These are phyloP conservation scores for Populus pruinosa DNA, from an alignment of 345 rosid species.

Conservation along the genomic window DNA sequence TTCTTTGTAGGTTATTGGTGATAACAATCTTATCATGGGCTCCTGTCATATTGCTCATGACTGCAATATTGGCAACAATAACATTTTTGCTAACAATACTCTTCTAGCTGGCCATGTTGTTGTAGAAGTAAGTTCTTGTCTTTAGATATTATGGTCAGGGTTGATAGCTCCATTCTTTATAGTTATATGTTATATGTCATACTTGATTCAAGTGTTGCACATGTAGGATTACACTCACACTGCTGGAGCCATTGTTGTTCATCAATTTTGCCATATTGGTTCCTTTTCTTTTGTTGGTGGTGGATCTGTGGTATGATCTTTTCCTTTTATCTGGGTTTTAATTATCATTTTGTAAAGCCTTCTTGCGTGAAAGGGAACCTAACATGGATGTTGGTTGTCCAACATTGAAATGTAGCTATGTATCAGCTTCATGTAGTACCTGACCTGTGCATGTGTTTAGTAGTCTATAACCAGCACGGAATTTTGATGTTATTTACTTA, in stretches of 20 bases:
- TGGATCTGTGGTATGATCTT: conserved; percentile 75
- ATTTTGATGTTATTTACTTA: neutral
- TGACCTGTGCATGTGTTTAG: neutral
- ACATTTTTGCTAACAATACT: conserved; percentile 82
- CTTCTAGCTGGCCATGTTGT: conserved; percentile 93
- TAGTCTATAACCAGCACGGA: too few relatives aligned
- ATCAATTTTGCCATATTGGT: conserved; percentile 84
- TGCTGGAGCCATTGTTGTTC: conserved; percentile 78
- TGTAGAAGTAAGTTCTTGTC: conserved; percentile 59
- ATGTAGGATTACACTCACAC: conserved; percentile 75
- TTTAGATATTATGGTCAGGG: neutral
- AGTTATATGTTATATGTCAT: neutral
- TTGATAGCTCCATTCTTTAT: neutral
- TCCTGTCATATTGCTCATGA: conserved; percentile 97
- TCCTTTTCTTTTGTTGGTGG: conserved; percentile 84
- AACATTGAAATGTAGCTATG: neutral
- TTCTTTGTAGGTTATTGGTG: conserved; percentile 64
- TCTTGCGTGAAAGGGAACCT: neutral
- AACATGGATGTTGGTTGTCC: neutral
- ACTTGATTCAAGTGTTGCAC: conserved; percentile 29
- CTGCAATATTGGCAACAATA: conserved; percentile 77
- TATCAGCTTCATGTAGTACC: neutral
- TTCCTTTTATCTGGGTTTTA: conserved; percentile 9
- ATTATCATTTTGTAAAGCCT: neutral
- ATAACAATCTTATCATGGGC: conserved; percentile 91